Base-by-base conservation (phyloP, 1,139 yeast genomes). In the Hyphopichia pseudoburtonii region DNA sequence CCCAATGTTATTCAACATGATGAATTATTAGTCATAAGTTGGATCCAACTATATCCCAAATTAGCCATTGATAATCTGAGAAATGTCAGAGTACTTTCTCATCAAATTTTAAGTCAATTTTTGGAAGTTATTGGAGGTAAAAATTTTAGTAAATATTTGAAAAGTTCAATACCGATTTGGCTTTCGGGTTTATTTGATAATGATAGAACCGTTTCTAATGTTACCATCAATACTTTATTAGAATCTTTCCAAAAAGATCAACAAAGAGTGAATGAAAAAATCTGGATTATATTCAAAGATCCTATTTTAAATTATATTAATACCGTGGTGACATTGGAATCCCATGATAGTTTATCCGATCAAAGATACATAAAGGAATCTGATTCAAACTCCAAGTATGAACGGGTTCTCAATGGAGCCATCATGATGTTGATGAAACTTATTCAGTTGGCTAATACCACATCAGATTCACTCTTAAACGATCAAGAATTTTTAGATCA, bases 21-120 rank as follows among this genome's bases (percentile, higher is more conserved):
- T 43, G 82, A 83, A 33, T 47, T 76, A 41, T 72, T 76, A 2
- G 52, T 81, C 6, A 64, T 76, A 6, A 73, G 88, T 3, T 89
- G 96, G 95, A 70, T 86, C 24, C 95, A 87, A 55, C 49, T 86
- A 30, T 90, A 86, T 51, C 84, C 96, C 1, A 87, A 88, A 51
- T 62, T 89, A 29, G 74, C 92, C 4, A 70, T 83, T 10, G 95
- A 86, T 45, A 78, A 78, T 39, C 78, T 90, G 3, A 76, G 84
- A 47, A 61, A 64, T 14, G 87, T 87, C 2, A 70, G 97, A 40
- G 44, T 63, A 4, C 54, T 72, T 24, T 60, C 87, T 3, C 95
- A 88, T 53, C 79, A 73, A 43, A 67, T 82, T 4, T 90, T 89
- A 43, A 76, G 82, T 1, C 57, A 57, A 22, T 58, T 64, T 33